These are phyloP conservation scores for Claviceps spartinae DNA, from an alignment of 2,329 filamentous ascomycete genomes.

Conservation along the genomic window DNA sequence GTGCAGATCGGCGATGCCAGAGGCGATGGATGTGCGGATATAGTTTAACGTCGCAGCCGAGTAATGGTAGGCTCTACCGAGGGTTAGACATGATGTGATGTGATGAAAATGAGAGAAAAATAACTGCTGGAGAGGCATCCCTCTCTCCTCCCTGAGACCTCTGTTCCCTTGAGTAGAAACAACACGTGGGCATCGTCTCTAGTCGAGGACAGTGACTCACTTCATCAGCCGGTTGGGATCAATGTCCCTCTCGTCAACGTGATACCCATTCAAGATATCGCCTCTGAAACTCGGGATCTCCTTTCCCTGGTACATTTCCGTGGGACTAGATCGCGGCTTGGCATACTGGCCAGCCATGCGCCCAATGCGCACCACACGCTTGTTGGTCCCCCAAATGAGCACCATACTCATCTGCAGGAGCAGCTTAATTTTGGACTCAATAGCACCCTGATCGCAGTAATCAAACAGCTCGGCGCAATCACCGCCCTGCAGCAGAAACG, in stretches of 20 bases:
- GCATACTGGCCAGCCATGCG: constrained; percentile 97
- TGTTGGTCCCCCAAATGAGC: constrained; percentile 72
- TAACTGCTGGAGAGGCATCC: background rate
- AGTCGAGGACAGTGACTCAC: constrained; percentile 22
- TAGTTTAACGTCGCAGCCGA: constrained; percentile 93
- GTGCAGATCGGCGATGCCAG: constrained; percentile 87
- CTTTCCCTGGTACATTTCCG: constrained; percentile 65
- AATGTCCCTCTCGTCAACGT: constrained; percentile 58
- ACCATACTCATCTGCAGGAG: constrained; percentile 95
- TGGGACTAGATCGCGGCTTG: constrained; percentile 83
- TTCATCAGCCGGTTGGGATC: constrained; percentile 73
- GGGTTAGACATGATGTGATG: background rate
- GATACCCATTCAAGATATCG: constrained; percentile 88
- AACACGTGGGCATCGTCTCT: background rate
- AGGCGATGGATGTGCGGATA: constrained; percentile 67
- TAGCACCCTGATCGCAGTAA: constrained; percentile 80
- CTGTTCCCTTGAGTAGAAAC: too few species aligned
- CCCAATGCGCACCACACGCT: constrained; percentile 82
- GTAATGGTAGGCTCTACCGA: constrained; percentile 72
- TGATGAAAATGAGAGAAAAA: background rate
- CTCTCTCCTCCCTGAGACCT: too few species aligned
- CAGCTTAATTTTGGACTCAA: constrained; percentile 94
- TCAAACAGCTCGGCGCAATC: constrained; percentile 97
- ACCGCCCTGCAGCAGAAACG: constrained; percentile 88
- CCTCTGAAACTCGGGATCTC: constrained; percentile 84